These are phyloP conservation scores for Trichoderma sp. DNA, from an alignment of 2,329 filamentous ascomycete species.

Conservation along the genomic window DNA sequence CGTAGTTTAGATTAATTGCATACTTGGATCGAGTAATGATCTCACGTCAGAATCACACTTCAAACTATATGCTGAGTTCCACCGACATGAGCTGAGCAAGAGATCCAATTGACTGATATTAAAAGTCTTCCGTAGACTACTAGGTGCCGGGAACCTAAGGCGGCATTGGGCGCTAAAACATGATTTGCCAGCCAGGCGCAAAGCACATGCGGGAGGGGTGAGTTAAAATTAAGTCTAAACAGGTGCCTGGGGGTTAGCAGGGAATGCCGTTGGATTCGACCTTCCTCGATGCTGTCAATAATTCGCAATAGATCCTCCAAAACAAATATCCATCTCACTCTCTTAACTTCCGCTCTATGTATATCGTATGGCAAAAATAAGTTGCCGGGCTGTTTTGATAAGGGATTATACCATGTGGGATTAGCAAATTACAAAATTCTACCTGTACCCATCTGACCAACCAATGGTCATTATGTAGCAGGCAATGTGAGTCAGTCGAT, in stretches of 20 bases:
- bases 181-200: neutral
- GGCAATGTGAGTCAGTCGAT: neutral
- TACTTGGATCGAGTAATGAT: neutral
- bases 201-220: neutral
- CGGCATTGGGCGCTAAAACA: neutral
- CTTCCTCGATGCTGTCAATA: neutral
- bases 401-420: neutral
- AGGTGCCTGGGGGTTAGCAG: neutral
- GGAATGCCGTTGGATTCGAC: neutral
- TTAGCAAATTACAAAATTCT: neutral
- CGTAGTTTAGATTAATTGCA: neutral
- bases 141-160: neutral
- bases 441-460: neutral
- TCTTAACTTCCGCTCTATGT: neutral
- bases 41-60: constrained; percentile 4
- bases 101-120: neutral
- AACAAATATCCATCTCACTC: neutral
- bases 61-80: neutral
- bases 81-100: neutral
- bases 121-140: neutral
- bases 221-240: neutral
- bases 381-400: neutral
- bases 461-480: neutral
- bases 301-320: neutral
- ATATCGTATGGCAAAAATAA: neutral